These are phyloP conservation scores for Colletotrichum eremochloae DNA, from an alignment of 2,329 filamentous ascomycete genomes.

Conservation along the genomic window DNA sequence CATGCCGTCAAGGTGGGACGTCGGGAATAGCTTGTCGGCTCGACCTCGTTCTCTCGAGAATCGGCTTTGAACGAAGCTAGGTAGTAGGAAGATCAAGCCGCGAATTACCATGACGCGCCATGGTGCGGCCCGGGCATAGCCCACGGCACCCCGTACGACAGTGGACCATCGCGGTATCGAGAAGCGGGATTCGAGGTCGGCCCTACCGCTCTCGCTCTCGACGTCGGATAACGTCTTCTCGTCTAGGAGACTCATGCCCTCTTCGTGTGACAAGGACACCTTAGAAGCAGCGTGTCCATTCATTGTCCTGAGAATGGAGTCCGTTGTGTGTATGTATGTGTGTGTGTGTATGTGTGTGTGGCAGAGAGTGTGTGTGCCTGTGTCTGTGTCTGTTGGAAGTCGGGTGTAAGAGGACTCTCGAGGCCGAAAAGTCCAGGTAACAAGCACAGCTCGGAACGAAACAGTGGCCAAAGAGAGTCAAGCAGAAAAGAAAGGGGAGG, in stretches of 20 bases:
- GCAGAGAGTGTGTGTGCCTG: not conserved
- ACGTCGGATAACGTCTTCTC: constrained; percentile 58
- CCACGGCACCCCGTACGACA: constrained; percentile 48
- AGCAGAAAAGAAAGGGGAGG: constrained; percentile 17
- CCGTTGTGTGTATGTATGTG: not conserved
- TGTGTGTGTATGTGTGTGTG: not conserved
- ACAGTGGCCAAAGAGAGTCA: constrained; percentile 27
- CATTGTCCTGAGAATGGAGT: constrained; percentile 54
- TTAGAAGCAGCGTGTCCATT: constrained; percentile 53
- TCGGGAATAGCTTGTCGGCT: constrained; percentile 61
- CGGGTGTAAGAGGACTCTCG: constrained; percentile 15
- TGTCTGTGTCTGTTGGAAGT: not conserved
- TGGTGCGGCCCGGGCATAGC: constrained; percentile 50
- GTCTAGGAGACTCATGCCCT: constrained; percentile 61
- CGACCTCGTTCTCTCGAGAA: constrained; percentile 57
- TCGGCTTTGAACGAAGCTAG: constrained; percentile 65
- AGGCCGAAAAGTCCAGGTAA: constrained; percentile 4
- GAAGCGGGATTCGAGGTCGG: constrained; percentile 55
- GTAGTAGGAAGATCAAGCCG: constrained; percentile 61
- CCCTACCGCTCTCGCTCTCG: constrained; percentile 57
- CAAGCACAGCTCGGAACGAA: constrained; percentile 24
- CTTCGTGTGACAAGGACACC: constrained; percentile 55
- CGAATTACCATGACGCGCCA: constrained; percentile 56
- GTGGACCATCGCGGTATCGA: constrained; percentile 50
- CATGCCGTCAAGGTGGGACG: constrained; percentile 71